Conservation (phyloP, 2,329 filamentous ascomycete genomes). For the Botryotinia convoluta region DNA sequence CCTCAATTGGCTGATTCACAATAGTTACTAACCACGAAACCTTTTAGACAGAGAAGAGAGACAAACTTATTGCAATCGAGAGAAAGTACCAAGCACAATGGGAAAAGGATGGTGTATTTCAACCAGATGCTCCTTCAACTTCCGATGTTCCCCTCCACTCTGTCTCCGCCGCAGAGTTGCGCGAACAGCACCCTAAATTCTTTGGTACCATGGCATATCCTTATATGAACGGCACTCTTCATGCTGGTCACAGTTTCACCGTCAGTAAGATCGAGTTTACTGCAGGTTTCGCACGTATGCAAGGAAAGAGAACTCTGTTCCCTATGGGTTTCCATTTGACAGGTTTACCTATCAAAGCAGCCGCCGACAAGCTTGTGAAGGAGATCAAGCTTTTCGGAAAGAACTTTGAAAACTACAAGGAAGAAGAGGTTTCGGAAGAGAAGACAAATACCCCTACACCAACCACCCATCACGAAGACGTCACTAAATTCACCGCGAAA, state of each 20-base stretch:
- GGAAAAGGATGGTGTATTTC: slow-evolving; percentile 75
- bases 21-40: slow-evolving; percentile 29
- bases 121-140: slow-evolving; percentile 78
- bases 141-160: slow-evolving; percentile 73
- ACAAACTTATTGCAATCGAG: slow-evolving; percentile 76
- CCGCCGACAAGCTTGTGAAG: slow-evolving; percentile 87
- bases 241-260: slow-evolving; percentile 91
- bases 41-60: slow-evolving; percentile 76
- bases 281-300: slow-evolving; percentile 82
- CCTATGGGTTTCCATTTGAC: slow-evolving; percentile 95
- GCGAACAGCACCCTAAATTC: slow-evolving; percentile 83
- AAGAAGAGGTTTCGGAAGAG: slow-evolving; percentile 55
- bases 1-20: slow-evolving; percentile 23
- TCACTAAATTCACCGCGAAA: slow-evolving; percentile 88
- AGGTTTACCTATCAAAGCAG: slow-evolving; percentile 97
- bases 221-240: slow-evolving; percentile 85
- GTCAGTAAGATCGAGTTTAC: slow-evolving; percentile 92
- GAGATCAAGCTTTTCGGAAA: slow-evolving; percentile 88
- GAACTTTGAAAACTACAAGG: slow-evolving; percentile 76
- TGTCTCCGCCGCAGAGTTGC: slow-evolving; percentile 70
- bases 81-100: slow-evolving; percentile 90
- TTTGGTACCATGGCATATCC: slow-evolving; percentile 77
- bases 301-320: slow-evolving; percentile 82
- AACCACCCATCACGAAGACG: slow-evolving; percentile 70
- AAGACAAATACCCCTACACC: slow-evolving; percentile 54